Evolutionary conservation across 1,284 basidiomycete genomes (phyloP).

Genomic region (Xerocomus amazonicus): DNA sequence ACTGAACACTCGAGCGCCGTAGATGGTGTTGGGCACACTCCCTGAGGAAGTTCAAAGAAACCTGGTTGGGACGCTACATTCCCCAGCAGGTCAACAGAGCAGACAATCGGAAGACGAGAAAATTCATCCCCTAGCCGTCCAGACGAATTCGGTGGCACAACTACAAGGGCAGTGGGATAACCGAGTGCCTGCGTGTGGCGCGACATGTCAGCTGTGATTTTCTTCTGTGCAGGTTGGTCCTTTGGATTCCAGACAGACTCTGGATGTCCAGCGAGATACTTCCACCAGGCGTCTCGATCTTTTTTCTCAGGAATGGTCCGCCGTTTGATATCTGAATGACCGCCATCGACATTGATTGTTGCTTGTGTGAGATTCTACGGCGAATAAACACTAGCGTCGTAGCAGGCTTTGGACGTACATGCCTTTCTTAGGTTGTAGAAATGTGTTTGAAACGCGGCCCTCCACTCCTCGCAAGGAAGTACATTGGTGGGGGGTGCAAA

Average conservation of each 20-base stretch:
- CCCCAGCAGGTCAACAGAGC: neutral
- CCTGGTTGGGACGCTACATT: neutral
- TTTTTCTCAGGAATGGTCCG: constrained; percentile 62
- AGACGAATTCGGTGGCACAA: constrained; percentile 3
- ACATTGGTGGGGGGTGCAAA: constrained; percentile 13
- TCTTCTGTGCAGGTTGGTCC: constrained; percentile 25
- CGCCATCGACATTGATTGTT: constrained; percentile 45
- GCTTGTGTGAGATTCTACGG: constrained; percentile 62
- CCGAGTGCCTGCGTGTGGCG: constrained; percentile 37
- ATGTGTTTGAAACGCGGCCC: constrained; percentile 47
- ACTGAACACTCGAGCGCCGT: neutral
- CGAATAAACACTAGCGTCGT: constrained; percentile 8
- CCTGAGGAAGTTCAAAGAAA: neutral
- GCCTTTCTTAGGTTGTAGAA: constrained; percentile 68
- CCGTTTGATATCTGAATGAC: constrained; percentile 24
- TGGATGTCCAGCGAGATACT: constrained; percentile 66
- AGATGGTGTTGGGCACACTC: neutral
- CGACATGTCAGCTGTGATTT: constrained; percentile 15
- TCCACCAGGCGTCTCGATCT: constrained; percentile 74
- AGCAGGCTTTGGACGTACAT: constrained; percentile 6
- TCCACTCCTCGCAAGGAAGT: constrained; percentile 67
- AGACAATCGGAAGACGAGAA: neutral
- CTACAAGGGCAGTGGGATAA: constrained; percentile 22
- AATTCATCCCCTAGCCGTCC: constrained; percentile 5
- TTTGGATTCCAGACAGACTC: constrained; percentile 58